Evolutionary conservation across 768 basidiomycete genomes (phyloP).

Genomic region (Mycena galopus): DNA sequence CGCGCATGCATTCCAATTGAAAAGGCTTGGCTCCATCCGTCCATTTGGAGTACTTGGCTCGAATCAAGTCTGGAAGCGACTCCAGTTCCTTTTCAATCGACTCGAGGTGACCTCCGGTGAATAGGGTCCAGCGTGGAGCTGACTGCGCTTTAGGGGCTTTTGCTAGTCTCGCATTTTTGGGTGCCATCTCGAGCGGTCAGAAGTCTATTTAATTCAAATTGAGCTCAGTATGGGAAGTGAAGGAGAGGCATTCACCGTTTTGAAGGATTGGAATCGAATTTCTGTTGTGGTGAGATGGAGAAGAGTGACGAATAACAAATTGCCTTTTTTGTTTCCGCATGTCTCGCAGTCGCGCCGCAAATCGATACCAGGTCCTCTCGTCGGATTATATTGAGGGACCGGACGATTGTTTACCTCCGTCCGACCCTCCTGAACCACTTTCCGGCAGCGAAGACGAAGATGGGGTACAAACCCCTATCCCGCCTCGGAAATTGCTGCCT

Average conservation of each 20-base stretch:
- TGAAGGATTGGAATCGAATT: no score
- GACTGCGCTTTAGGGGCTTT: no score
- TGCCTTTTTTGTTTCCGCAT: background rate
- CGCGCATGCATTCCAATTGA: slow-evolving; percentile 7
- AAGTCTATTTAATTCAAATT: no score
- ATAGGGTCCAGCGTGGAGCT: background rate
- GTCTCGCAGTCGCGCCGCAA: background rate
- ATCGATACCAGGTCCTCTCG: background rate
- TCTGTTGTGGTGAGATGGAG: no score
- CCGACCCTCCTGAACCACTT: background rate
- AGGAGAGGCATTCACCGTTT: background rate
- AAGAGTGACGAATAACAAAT: background rate
- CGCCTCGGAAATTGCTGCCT: background rate
- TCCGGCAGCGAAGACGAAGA: background rate
- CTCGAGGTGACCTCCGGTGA: background rate
- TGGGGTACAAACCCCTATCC: background rate
- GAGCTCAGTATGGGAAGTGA: no score
- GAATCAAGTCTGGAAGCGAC: background rate
- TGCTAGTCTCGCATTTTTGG: background rate
- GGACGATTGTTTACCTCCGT: background rate
- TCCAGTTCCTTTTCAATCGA: slow-evolving; percentile 20
- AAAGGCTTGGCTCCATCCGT: background rate
- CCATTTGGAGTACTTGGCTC: background rate
- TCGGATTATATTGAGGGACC: background rate
- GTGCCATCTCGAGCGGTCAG: background rate